phyloP scores from a whole-genome alignment of 495 filamentous ascomycete species.

The Aspergillus carlsbadensis region DNA sequence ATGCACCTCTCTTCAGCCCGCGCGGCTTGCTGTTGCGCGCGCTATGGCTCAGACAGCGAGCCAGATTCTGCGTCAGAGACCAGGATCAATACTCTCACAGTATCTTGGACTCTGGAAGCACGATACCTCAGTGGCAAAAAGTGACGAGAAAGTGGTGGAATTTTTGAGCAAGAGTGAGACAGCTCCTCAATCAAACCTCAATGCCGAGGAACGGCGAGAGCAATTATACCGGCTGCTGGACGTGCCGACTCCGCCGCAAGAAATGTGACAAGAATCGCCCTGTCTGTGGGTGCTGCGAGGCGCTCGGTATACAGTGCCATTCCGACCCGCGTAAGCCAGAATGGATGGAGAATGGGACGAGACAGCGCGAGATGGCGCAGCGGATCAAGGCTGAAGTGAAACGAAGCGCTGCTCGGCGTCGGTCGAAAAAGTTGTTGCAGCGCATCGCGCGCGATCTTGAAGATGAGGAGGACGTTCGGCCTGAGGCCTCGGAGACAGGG shows the following conservation, averaged over 20 bases:
- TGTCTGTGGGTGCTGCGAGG: not conserved
- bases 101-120: no score
- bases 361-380: conserved; percentile 4
- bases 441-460: not conserved
- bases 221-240: conserved; percentile 2
- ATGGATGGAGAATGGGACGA: conserved; percentile 4
- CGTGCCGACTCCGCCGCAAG: conserved; percentile 4
- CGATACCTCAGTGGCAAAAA: no score
- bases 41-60: not conserved
- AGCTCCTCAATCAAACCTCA: not conserved
- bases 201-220: not conserved
- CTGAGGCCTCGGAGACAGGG: not conserved
- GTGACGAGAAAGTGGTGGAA: no score
- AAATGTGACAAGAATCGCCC: conserved; percentile 6
- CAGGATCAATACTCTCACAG: no score
- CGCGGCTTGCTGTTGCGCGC: not conserved
- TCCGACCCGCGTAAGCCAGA: not conserved
- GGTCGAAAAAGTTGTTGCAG: not conserved
- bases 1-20: no score
- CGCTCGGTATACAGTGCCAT: conserved; percentile 1
- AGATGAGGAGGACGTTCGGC: not conserved
- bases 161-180: not conserved
- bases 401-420: not conserved
- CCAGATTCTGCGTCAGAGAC: no score
- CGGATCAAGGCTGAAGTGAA: not conserved